Evolutionary conservation across 2,329 filamentous ascomycete species (phyloP).

Genomic region (Pseudogymnoascus sp.): DNA sequence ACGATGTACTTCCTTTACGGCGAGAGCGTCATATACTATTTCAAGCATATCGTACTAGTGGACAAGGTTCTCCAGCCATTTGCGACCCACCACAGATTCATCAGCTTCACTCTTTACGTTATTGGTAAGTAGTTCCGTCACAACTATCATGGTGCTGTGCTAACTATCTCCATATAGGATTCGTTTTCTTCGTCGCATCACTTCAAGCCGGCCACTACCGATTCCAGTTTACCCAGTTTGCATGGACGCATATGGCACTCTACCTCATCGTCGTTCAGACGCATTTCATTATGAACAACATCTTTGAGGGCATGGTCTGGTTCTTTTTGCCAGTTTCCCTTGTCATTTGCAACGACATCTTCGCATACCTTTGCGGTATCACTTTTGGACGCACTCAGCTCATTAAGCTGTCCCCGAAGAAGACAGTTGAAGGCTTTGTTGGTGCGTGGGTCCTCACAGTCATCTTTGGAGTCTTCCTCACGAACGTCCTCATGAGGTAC

Average conservation of each 20-base stretch:
- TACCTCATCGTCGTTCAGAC: conserved; percentile 97
- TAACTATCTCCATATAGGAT: conserved; percentile 50
- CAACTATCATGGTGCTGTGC: conserved; percentile 16
- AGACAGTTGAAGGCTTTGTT: conserved; percentile 96
- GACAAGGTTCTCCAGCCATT: conserved; percentile 88
- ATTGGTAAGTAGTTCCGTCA: conserved; percentile 57
- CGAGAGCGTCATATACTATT: conserved; percentile 99
- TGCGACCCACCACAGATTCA: conserved; percentile 95
- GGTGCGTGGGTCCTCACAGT: conserved; percentile 95
- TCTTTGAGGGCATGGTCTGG: conserved; percentile 99
- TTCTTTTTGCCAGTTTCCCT: conserved; percentile 93
- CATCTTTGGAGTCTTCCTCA: conserved; percentile 72
- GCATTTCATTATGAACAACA: conserved; percentile 99
- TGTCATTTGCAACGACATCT: conserved; percentile 98
- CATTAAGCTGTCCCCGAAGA: conserved; percentile 97
- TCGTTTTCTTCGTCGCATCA: conserved; percentile 95
- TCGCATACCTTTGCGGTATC: conserved; percentile 95
- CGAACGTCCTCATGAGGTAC: conserved; percentile 77
- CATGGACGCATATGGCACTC: conserved; percentile 98
- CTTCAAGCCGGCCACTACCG: conserved; percentile 93
- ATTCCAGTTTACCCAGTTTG: conserved; percentile 98
- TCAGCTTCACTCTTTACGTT: conserved; percentile 96
- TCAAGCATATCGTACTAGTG: conserved; percentile 95
- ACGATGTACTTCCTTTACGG: conserved; percentile 99
- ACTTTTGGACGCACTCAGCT: conserved; percentile 93